Conservation (phyloP, 148 eudicot species). For the Rhododendron molle region DNA sequence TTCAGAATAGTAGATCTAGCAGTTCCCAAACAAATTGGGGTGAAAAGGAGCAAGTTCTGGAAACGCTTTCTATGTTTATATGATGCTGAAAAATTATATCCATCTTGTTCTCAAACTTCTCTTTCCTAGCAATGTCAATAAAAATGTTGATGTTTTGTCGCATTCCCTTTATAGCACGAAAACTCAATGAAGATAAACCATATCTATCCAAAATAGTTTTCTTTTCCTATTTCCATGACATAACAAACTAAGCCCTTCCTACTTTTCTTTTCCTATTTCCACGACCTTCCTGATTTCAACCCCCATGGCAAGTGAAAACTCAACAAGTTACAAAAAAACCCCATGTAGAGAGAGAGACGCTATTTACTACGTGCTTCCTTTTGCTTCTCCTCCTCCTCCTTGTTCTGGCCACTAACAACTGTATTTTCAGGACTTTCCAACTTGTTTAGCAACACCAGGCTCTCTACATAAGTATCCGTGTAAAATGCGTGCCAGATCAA, state of each 20-base stretch:
- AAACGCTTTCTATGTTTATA: background rate
- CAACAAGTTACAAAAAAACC: background rate
- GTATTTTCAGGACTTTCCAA: background rate
- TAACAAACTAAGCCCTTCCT: background rate
- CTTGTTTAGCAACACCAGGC: background rate
- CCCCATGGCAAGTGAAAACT: background rate
- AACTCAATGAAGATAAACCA: background rate
- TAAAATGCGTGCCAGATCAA: background rate
- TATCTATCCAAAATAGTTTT: too few relatives aligned
- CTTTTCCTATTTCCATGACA: background rate
- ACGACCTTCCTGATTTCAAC: background rate
- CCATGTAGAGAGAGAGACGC: background rate
- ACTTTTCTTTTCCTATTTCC: background rate
- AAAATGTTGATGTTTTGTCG: background rate
- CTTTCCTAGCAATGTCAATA: background rate
- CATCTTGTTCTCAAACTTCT: background rate
- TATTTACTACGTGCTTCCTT: background rate
- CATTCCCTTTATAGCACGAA: too few relatives aligned
- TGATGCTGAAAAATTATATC: background rate
- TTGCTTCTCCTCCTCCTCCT: background rate
- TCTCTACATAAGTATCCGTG: background rate
- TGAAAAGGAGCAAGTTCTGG: background rate
- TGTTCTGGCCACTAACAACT: background rate
- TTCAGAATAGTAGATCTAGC: background rate
- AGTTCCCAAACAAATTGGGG: too few relatives aligned